A percentile compares a stretch with the other conserved stretches of the same genome.
These are phyloP conservation scores for Trichocladium antarcticum DNA, from an alignment of 495 filamentous ascomycete genomes.

Conservation along the genomic window DNA sequence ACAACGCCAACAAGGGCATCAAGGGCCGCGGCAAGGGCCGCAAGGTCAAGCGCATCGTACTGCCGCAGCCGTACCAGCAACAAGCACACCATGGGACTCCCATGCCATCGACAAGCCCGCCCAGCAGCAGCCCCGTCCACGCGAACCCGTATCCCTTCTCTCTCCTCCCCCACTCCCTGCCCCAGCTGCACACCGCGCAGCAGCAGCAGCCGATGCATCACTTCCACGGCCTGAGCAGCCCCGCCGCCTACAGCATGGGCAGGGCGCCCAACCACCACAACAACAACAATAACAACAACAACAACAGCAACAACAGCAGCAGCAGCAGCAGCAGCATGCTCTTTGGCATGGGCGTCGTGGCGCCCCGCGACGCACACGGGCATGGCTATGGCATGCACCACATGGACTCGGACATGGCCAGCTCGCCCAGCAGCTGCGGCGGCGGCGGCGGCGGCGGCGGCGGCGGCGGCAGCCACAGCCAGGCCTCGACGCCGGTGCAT, in stretches of 20 bases:
- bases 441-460: conserved; percentile 22
- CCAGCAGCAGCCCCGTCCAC: neutral
- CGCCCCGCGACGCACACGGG: too few relatives aligned
- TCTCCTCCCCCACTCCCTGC: conserved; percentile 10
- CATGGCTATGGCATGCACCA: conserved; percentile 36
- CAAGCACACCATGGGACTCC: too few relatives aligned
- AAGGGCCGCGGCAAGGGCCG: conserved; percentile 88
- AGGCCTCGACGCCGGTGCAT: too few relatives aligned
- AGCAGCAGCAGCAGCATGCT: neutral
- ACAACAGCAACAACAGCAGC: neutral
- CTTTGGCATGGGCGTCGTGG: too few relatives aligned
- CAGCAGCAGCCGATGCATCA: conserved; percentile 5
- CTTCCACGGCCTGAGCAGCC: conserved; percentile 18
- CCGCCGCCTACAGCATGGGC: conserved; percentile 21
- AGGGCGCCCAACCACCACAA: conserved; percentile 7
- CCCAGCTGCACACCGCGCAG: conserved; percentile 15
- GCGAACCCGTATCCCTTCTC: conserved; percentile 13
- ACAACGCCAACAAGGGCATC: conserved; percentile 96
- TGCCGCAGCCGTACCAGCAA: conserved; percentile 5
- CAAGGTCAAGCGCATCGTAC: conserved; percentile 28
- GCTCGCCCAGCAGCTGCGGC: conserved; percentile 34
- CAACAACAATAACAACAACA: conserved; percentile 18
- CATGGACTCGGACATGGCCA: conserved; percentile 8
- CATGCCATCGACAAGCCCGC: too few relatives aligned
- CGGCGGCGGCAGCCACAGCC: conserved; percentile 22